Percentiles rank a stretch among this genome's conserved stretches.
Evolutionary conservation across 2,329 filamentous ascomycete genomes (phyloP).

Genomic region (Pezicula neosporulosa): DNA sequence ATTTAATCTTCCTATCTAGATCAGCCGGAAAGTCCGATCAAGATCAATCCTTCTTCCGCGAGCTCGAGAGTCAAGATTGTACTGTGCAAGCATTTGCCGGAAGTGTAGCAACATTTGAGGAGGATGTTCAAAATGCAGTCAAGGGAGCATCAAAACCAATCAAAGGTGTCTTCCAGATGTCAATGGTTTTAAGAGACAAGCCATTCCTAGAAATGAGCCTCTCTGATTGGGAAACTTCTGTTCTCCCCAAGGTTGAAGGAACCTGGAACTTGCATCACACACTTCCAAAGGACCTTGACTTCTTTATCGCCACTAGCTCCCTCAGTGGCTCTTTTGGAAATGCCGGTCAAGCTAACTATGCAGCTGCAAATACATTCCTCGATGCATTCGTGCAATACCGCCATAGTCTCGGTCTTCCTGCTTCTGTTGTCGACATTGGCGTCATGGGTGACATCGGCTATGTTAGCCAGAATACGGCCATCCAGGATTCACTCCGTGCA

Average conservation of each 20-base stretch:
- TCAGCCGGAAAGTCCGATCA: slow-evolving; percentile 30
- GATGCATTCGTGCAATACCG: slow-evolving; percentile 17
- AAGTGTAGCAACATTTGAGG: slow-evolving; percentile 5
- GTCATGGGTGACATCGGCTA: slow-evolving; percentile 25
- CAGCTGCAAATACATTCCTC: slow-evolving; percentile 26
- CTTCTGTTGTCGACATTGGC: slow-evolving; percentile 17
- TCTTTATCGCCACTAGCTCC: slow-evolving; percentile 39
- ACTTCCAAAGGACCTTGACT: slow-evolving; percentile 29
- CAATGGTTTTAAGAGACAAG: slow-evolving; percentile 25
- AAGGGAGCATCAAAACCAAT: slow-evolving; percentile 4
- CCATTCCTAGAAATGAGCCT: slow-evolving; percentile 34
- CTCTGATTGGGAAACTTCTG: slow-evolving; percentile 29
- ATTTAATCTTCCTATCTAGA: slow-evolving; percentile 34
- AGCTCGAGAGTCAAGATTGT: slow-evolving; percentile 11
- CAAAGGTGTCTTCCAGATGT: slow-evolving; percentile 23
- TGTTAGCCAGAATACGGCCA: slow-evolving; percentile 40
- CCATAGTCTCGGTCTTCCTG: slow-evolving; percentile 12
- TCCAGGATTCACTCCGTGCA: neutral
- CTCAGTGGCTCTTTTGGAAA: slow-evolving; percentile 19
- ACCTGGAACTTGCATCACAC: slow-evolving; percentile 18
- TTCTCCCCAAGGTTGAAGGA: slow-evolving; percentile 31
- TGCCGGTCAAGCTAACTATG: slow-evolving; percentile 13
- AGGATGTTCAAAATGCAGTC: slow-evolving; percentile 6
- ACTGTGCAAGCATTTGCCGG: slow-evolving; percentile 9
- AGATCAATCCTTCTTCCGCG: slow-evolving; percentile 9